These are phyloP conservation scores for Aspergillus kassunensis DNA, from an alignment of 495 filamentous ascomycete species.

Conservation along the genomic window DNA sequence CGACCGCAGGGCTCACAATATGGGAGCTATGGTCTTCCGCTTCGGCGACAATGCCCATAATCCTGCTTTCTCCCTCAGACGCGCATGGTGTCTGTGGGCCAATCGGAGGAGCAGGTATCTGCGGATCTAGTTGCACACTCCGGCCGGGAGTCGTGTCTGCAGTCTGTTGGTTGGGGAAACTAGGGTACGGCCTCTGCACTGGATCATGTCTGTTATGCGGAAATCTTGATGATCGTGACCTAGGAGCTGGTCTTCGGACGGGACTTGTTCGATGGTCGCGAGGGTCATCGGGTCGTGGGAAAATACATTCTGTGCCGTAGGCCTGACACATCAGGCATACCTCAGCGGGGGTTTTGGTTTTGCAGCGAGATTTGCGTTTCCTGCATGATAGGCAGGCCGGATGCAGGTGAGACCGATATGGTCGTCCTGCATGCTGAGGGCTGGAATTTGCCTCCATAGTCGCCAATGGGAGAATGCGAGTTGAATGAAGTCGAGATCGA, in stretches of 20 bases:
- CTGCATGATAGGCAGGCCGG: conserved; percentile 26
- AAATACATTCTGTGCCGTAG: conserved; percentile 25
- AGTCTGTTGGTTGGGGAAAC: neutral
- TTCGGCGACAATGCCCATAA: conserved; percentile 16
- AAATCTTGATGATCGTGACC: neutral
- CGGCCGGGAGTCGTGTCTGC: neutral
- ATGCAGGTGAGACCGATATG: conserved; percentile 23
- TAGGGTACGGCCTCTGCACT: neutral
- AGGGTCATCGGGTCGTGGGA: conserved; percentile 14
- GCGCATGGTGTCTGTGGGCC: neutral
- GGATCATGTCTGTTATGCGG: neutral
- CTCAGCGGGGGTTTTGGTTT: conserved; percentile 5
- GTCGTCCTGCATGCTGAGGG: conserved; percentile 7
- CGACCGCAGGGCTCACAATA: conserved; percentile 32
- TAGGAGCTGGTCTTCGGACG: conserved; percentile 12
- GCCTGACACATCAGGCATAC: conserved; percentile 24
- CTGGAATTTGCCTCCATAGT: conserved; percentile 4
- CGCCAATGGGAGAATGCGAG: no score
- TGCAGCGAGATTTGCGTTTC: conserved; percentile 28
- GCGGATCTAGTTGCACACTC: neutral
- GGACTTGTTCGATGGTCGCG: conserved; percentile 1
- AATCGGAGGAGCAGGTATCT: neutral
- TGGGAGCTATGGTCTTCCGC: conserved; percentile 22
- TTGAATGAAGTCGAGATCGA: no score
- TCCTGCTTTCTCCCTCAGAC: neutral